phyloP scores from a whole-genome alignment of 345 rosid species.

The Euphorbia tirucalli region DNA sequence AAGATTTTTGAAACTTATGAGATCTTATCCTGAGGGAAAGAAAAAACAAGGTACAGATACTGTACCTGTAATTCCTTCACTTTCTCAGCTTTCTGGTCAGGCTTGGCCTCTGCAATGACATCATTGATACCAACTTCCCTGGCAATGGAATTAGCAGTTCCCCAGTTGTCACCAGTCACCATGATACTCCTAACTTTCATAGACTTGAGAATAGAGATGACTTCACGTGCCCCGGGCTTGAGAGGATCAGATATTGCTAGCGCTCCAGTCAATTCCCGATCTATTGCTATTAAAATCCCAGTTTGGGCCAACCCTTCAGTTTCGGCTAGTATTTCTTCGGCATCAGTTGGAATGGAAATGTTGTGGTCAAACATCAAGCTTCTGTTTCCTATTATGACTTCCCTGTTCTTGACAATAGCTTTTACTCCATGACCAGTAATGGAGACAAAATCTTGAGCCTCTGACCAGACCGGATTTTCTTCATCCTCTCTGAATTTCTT shows the following conservation, averaged over 20 bases:
- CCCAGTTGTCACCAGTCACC: constrained; percentile 98
- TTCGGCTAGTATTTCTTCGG: constrained; percentile 66
- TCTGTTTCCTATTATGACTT: constrained; percentile 77
- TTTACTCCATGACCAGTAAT: constrained; percentile 85
- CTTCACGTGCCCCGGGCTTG: constrained; percentile 69
- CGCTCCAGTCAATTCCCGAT: constrained; percentile 57
- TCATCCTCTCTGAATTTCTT: constrained; percentile 74
- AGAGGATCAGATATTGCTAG: constrained; percentile 78
- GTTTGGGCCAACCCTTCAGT: constrained; percentile 83
- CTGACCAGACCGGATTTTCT: constrained; percentile 81
- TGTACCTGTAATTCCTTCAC: constrained; percentile 78
- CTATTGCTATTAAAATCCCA: constrained; percentile 69
- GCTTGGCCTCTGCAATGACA: constrained; percentile 83
- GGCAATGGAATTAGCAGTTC: constrained; percentile 87
- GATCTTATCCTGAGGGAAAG: too few relatives aligned
- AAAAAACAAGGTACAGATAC: neutral
- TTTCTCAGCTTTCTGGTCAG: constrained; percentile 88
- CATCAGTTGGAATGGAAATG: constrained; percentile 51
- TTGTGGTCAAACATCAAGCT: constrained; percentile 51
- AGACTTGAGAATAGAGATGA: constrained; percentile 70
- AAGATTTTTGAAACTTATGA: too few relatives aligned
- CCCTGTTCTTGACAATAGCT: constrained; percentile 57
- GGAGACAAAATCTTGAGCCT: constrained; percentile 68
- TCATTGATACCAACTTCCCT: constrained; percentile 73
- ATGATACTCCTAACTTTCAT: constrained; percentile 78